Conservation (phyloP, 2,329 filamentous ascomycete genomes). For the Aaosphaeria arxii region DNA sequence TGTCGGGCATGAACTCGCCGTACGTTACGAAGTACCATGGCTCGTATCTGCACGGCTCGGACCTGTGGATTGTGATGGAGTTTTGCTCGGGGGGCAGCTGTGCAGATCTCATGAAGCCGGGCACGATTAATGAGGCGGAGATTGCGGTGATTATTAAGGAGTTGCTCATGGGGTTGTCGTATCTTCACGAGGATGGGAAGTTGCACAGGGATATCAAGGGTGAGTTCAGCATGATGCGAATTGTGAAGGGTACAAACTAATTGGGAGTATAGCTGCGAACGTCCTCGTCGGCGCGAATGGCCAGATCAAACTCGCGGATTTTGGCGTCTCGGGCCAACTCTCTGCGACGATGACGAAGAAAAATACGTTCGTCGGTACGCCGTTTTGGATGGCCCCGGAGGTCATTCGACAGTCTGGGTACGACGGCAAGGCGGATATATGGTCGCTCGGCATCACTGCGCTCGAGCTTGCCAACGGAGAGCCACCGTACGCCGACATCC, state of each 20-base stretch:
- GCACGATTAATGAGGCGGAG: slow-evolving; percentile 87
- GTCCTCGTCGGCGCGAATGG: slow-evolving; percentile 84
- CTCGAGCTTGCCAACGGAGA: slow-evolving; percentile 89
- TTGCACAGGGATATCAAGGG: slow-evolving; percentile 95
- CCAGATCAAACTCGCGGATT: slow-evolving; percentile 95
- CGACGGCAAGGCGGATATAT: slow-evolving; percentile 96
- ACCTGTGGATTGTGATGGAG: slow-evolving; percentile 99
- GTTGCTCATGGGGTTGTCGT: slow-evolving; percentile 83
- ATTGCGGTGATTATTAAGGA: slow-evolving; percentile 95
- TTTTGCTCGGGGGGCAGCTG: slow-evolving; percentile 97
- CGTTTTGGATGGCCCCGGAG: slow-evolving; percentile 99
- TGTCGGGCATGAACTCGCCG: slow-evolving; percentile 91
- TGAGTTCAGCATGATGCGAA: slow-evolving; percentile 26
- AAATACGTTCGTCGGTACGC: slow-evolving; percentile 96
- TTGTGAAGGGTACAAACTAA: too few species aligned
- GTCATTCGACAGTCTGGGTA: slow-evolving; percentile 98
- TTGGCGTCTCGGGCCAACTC: slow-evolving; percentile 93
- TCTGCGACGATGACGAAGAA: slow-evolving; percentile 99
- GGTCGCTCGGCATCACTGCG: slow-evolving; percentile 93
- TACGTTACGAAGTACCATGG: slow-evolving; percentile 98
- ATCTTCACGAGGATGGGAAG: slow-evolving; percentile 93
- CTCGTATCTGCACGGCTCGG: slow-evolving; percentile 91
- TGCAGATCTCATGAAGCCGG: slow-evolving; percentile 92
- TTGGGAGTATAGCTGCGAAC: slow-evolving; percentile 68
- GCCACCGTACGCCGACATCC: slow-evolving; percentile 92